Percentiles rank a stretch among this genome's conserved stretches.
Conservation (phyloP, 495 filamentous ascomycete species). For the Lepraria neglecta region DNA sequence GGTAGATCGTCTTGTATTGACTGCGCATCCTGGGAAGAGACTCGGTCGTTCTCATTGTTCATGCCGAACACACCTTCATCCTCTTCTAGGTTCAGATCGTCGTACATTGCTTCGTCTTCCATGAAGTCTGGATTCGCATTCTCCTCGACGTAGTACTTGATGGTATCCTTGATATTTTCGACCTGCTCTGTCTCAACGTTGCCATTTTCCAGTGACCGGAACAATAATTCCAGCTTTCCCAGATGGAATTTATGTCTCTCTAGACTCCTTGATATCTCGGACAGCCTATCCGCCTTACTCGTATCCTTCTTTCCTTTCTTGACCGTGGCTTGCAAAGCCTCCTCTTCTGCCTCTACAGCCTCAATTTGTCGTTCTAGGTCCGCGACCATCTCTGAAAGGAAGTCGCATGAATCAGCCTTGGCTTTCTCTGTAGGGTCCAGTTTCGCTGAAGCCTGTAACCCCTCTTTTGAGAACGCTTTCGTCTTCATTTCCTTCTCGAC, state of each 20-base stretch:
- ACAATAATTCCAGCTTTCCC: conserved; percentile 82
- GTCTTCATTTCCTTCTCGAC: conserved; percentile 99
- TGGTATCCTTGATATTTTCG: conserved; percentile 78
- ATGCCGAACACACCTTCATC: conserved; percentile 84
- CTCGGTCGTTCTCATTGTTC: conserved; percentile 70
- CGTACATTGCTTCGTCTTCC: conserved; percentile 91
- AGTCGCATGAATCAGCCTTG: conserved; percentile 77
- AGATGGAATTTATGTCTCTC: conserved; percentile 97
- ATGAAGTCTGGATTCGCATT: conserved; percentile 81
- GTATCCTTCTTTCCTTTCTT: conserved; percentile 90
- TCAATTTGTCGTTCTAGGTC: conserved; percentile 92
- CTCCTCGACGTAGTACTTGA: conserved; percentile 90
- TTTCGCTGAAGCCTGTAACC: conserved; percentile 79
- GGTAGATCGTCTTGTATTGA: conserved; percentile 79
- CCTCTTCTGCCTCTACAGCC: conserved; percentile 81
- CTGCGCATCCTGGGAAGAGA: conserved; percentile 91
- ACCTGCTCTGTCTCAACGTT: conserved; percentile 81
- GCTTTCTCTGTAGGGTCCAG: conserved; percentile 93
- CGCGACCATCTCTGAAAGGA: conserved; percentile 80
- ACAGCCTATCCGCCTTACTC: conserved; percentile 75
- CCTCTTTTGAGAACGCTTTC: conserved; percentile 98
- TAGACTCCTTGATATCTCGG: conserved; percentile 72
- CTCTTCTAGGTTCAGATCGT: conserved; percentile 85
- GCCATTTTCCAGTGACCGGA: conserved; percentile 86
- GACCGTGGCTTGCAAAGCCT: conserved; percentile 75